These are phyloP conservation scores for Alternaria sp. DNA, from an alignment of 2,329 filamentous ascomycete genomes.

Conservation along the genomic window DNA sequence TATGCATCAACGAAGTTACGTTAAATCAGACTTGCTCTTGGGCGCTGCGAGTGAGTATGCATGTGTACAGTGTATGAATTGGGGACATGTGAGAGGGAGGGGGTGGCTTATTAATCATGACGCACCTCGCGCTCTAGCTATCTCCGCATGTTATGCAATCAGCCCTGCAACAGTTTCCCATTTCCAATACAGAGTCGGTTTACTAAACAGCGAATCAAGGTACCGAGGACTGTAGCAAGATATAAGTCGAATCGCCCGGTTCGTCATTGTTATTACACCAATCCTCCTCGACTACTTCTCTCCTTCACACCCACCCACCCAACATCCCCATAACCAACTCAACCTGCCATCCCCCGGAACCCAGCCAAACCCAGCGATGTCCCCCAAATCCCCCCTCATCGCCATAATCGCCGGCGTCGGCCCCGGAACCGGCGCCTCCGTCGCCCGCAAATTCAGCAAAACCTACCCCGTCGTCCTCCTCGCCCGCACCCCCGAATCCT, in stretches of 20 bases:
- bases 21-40: not conserved
- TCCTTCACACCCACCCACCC: not conserved
- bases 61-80: not conserved
- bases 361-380: constrained; percentile 28
- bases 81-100: constrained; percentile 3
- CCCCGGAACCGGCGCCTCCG: constrained; percentile 70
- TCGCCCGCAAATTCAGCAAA: constrained; percentile 66
- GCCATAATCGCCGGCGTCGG: constrained; percentile 75
- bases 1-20: constrained; percentile 7
- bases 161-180: constrained; percentile 23
- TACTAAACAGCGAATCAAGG: constrained; percentile 30
- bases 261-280: no score
- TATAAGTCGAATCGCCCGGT: not conserved
- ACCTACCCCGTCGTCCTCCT: constrained; percentile 76
- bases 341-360: no score
- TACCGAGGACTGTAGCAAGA: not conserved
- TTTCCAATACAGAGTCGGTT: constrained; percentile 10
- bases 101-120: constrained; percentile 34
- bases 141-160: constrained; percentile 32
- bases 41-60: not conserved
- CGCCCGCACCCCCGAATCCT: constrained; percentile 71
- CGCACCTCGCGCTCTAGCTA: constrained; percentile 22
- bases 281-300: not conserved
- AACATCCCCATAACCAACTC: not conserved
- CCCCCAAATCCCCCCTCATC: constrained; percentile 59